These are phyloP conservation scores for Boletus albobrunnescens DNA, from an alignment of 1,284 basidiomycete genomes.

Conservation along the genomic window DNA sequence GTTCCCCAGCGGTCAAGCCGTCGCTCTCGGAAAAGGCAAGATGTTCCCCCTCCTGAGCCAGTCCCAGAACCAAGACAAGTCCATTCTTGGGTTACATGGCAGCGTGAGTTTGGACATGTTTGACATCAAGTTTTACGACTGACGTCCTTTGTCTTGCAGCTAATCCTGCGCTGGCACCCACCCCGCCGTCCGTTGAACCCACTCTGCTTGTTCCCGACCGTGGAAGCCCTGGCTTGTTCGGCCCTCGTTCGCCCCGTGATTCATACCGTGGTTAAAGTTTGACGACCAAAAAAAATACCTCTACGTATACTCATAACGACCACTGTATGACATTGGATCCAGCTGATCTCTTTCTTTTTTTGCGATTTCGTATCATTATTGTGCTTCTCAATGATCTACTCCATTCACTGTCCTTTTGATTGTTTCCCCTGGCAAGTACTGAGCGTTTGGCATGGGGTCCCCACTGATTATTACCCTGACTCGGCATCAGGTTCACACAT, in stretches of 20 bases:
- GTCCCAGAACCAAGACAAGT: background rate
- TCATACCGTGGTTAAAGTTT: too few species aligned
- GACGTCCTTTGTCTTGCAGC: constrained; percentile 35
- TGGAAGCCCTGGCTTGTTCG: constrained; percentile 59
- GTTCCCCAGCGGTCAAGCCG: constrained; percentile 40
- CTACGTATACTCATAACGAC: too few species aligned
- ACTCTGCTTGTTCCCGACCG: constrained; percentile 53
- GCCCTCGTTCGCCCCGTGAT: constrained; percentile 58
- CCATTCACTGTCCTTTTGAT: constrained; percentile 1
- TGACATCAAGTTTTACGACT: background rate
- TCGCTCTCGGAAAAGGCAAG: constrained; percentile 40
- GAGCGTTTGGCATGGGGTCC: background rate
- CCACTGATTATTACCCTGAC: background rate
- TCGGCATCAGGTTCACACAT: background rate
- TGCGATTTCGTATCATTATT: constrained; percentile 28
- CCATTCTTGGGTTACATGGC: background rate
- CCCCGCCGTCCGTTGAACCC: constrained; percentile 48
- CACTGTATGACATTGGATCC: too few species aligned
- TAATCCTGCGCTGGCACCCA: constrained; percentile 44
- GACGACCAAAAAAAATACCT: too few species aligned
- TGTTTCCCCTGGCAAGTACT: background rate
- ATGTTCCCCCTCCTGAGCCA: constrained; percentile 15
- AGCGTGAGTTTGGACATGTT: constrained; percentile 5
- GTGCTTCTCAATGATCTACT: background rate
- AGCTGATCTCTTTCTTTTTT: constrained; percentile 8